Evolutionary conservation across 78 protist species (phyloP).

Genomic region (slime mould (Dictyostelium discoideum)): DNA sequence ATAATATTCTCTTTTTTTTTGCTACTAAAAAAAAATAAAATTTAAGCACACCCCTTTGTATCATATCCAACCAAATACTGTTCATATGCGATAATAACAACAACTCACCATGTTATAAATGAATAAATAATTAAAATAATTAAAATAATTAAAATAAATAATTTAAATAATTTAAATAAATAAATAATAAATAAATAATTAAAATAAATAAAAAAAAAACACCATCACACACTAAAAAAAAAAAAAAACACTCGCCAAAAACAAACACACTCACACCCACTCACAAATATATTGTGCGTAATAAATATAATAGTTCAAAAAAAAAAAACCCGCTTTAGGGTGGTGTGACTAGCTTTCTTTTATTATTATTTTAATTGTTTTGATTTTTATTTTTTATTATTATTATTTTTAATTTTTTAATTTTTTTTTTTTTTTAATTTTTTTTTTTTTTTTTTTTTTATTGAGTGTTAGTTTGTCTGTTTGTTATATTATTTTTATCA

Average conservation of each 20-base stretch:
- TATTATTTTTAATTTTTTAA: too few species aligned
- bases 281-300: not conserved
- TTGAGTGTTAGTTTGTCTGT: not conserved
- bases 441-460: too few species aligned
- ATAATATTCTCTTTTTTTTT: too few species aligned
- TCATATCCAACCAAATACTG: not conserved
- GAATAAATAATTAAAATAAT: too few species aligned
- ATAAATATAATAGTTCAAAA: not conserved
- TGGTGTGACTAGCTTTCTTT: not conserved
- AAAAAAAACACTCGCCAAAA: not conserved
- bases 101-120: not conserved
- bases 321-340: not conserved
- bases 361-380: not conserved
- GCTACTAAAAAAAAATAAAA: not conserved
- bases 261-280: not conserved
- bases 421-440: too few species aligned
- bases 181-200: too few species aligned
- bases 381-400: not conserved
- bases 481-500: too few species aligned
- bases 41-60: not conserved
- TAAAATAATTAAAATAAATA: too few species aligned
- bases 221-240: not conserved
- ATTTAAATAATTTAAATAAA: too few species aligned
- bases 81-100: not conserved
- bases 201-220: not conserved